Conservation (phyloP, 2,329 filamentous ascomycete species). For the Ophiostoma montium region DNA sequence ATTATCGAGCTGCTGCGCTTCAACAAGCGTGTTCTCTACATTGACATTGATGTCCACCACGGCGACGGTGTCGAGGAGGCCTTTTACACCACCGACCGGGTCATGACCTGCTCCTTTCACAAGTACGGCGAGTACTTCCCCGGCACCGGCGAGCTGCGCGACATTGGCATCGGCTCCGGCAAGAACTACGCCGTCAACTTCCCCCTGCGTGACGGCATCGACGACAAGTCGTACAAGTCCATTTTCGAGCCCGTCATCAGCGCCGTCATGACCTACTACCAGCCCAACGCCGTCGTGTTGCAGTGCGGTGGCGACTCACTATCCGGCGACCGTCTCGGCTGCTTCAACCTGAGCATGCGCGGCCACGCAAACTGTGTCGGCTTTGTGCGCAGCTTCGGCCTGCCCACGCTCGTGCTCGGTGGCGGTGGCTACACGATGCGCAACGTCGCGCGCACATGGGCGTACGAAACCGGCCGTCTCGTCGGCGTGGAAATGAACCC, state of each 20-base stretch:
- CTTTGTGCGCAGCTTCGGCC: constrained; percentile 72
- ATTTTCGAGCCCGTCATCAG: constrained; percentile 87
- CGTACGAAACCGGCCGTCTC: constrained; percentile 84
- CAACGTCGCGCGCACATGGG: constrained; percentile 94
- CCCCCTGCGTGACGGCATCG: constrained; percentile 80
- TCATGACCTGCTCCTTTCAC: constrained; percentile 88
- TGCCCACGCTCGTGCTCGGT: constrained; percentile 84
- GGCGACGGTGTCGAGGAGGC: constrained; percentile 77
- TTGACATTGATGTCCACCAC: constrained; percentile 82
- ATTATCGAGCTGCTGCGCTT: constrained; percentile 84
- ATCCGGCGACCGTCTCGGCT: constrained; percentile 84
- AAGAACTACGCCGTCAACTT: constrained; percentile 89
- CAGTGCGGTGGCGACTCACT: constrained; percentile 94
- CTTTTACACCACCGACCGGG: constrained; percentile 70
- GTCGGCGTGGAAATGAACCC: constrained; percentile 70
- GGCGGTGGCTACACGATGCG: constrained; percentile 95
- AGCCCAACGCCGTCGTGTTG: constrained; percentile 81
- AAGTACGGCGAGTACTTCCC: constrained; percentile 97
- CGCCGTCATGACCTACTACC: constrained; percentile 74
- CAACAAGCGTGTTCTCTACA: constrained; percentile 91
- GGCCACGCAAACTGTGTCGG: constrained; percentile 90
- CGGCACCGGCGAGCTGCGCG: constrained; percentile 74
- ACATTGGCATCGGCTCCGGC: constrained; percentile 74
- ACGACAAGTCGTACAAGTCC: constrained; percentile 75
- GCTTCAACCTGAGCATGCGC: constrained; percentile 95